Evolutionary conservation across 768 basidiomycete species (phyloP), one percentile per base, ranked within the genome.

Genomic region (Tricholoma sp.): DNA sequence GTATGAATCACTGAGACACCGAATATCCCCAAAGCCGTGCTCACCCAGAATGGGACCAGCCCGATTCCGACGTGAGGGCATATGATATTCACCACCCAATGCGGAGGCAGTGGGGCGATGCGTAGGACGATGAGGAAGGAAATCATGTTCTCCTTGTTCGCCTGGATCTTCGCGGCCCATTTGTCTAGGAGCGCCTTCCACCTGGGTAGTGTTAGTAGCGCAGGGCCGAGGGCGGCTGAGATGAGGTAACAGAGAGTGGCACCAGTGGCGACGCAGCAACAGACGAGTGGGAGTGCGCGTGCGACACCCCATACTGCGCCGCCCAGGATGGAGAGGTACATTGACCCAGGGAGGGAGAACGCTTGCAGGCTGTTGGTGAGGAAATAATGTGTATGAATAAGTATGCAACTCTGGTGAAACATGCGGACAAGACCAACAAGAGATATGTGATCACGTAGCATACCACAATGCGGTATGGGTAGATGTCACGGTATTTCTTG

Each of bases 291-390:
- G 4, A 98, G 79, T 0, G 95, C 95, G 10, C 85, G 74, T 2
- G 90, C 72, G 29, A 96, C 86, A 37, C 95, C 95, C 86, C 94
- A 98, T 3, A 97, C 89, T 0, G 96, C 96, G 33, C 96, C 96
- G 17, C 91, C 94, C 11, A 98, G 84, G 65, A 98, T 97, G 53
- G 94, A 94, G 49, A 98, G 83, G 68, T 98, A 98, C 94, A 98
- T 96, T 42, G 94, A 96, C 1, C 95, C 95, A 0, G 96, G 95
- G 12, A 98, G 80, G 6, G 94, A 95, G 73, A 98, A 98, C 0
- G 94, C 93, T 77, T 98, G 95, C 6, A 98, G 78, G 73, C 94
- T 96, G 66, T 9, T 4, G 17, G 15, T n/a, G 24, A 9, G 47
- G 29, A 32, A 17, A 32, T 7, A 17, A 29, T 6, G 6, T 9